Conservation (phyloP, 169 alveolate genomes). For the Toxoplasma gondii region DNA sequence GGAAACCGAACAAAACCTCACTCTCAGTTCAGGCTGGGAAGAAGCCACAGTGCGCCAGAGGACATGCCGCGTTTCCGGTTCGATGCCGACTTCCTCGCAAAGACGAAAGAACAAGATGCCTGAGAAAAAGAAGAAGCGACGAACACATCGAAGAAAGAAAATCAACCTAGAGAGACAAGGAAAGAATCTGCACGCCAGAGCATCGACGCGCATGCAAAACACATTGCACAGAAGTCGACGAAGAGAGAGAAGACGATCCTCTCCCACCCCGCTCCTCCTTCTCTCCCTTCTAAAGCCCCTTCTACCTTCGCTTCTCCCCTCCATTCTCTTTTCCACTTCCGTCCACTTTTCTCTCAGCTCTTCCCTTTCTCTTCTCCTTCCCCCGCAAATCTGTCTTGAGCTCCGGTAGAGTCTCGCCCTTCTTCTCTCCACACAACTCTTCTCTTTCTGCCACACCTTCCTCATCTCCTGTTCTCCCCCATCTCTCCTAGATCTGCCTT, state of each 20-base stretch:
- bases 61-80: not conserved
- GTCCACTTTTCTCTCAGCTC: too few relatives aligned
- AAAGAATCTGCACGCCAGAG: not conserved
- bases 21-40: not conserved
- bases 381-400: too few relatives aligned
- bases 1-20: not conserved
- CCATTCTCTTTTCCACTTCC: too few relatives aligned
- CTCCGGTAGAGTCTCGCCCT: too few relatives aligned
- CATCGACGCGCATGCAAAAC: too few relatives aligned
- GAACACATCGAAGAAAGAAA: not conserved
- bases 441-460: not conserved
- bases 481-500: not conserved
- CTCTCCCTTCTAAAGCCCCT: too few relatives aligned
- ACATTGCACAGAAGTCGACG: too few relatives aligned
- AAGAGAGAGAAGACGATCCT: too few relatives aligned
- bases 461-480: not conserved
- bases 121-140: not conserved
- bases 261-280: too few relatives aligned
- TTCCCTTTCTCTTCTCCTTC: too few relatives aligned
- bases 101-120: not conserved
- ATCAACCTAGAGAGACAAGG: not conserved
- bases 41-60: not conserved
- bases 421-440: not conserved
- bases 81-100: slow-evolving; percentile 3
- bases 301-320: too few relatives aligned